Evolutionary conservation across 2,329 filamentous ascomycete species (phyloP).

Genomic region (Aspergillus sp.): DNA sequence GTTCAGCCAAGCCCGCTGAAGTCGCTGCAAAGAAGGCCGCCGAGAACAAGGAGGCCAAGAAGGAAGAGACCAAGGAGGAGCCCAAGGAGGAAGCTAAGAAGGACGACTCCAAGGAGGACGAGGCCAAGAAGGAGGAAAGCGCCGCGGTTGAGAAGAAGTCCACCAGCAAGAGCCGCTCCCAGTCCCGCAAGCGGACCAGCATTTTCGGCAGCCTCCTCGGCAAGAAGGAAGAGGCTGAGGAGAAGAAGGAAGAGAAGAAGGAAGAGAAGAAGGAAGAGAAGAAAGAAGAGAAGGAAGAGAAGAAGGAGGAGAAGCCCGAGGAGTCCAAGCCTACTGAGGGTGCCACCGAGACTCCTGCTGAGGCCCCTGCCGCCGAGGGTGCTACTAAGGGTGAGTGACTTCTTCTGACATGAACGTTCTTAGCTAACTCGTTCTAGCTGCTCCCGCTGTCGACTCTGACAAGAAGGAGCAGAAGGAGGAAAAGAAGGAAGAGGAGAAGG

Average conservation of each 20-base stretch:
- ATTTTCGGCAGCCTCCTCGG: constrained; percentile 39
- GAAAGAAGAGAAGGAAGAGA: constrained; percentile 33
- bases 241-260: constrained; percentile 37
- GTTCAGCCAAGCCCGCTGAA: constrained; percentile 23
- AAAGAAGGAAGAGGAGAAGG: constrained; percentile 34
- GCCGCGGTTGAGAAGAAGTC: constrained; percentile 41
- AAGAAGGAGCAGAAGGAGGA: constrained; percentile 4
- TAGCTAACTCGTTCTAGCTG: constrained; percentile 16
- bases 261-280: constrained; percentile 34
- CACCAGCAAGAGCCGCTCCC: constrained; percentile 50
- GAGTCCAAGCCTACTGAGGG: constrained; percentile 4
- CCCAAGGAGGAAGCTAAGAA: constrained; percentile 5
- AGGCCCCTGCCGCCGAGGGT: constrained; percentile 8
- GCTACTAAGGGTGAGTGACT: constrained; percentile 12
- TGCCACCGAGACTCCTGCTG: constrained; percentile 39
- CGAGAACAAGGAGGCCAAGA: constrained; percentile 13
- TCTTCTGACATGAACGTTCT: constrained; percentile 14
- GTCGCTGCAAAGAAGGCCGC: constrained; percentile 15
- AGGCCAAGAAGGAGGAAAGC: constrained; percentile 29
- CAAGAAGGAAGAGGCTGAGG: constrained; percentile 50
- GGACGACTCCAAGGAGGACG: constrained; percentile 20
- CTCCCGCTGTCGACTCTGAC: constrained; percentile 17
- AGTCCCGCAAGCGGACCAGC: constrained; percentile 49
- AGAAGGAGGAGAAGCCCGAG: constrained; percentile 22
- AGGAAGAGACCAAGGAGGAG: constrained; percentile 6